Base-by-base conservation (phyloP, 768 basidiomycete species). In the Tylopilus sp. region DNA sequence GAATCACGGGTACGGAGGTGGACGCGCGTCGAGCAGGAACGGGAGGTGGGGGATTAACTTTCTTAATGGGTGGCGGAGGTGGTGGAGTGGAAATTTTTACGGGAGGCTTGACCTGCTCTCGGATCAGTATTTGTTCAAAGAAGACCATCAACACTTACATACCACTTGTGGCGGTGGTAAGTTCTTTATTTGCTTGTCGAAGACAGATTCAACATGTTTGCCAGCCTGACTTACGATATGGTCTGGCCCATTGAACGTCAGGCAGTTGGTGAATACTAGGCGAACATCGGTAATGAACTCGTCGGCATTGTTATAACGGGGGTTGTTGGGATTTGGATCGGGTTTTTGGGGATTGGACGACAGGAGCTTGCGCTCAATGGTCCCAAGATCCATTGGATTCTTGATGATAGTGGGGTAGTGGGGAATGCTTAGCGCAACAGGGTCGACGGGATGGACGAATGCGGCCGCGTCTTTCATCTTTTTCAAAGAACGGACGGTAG, bases 171-270 rank as follows among this genome's bases (percentile, higher is more conserved):
- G 76, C 13, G 81, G 71, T 11, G 96, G 96, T 69, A 96, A 74
- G 46, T 90, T 85, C 70, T 90, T 88, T 52, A 93, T 77, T 65
- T 87, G 82, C 71, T 89, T 95, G 67, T 97, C 94, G 62, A 95
- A 96, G 8, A 87, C 79, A 52, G 83, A 84, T 66, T 92, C 86
- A 9, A 98, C 70, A 26, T 85, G 83, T 62, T 87, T 88, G 14
- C 90, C 96, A 78, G 87, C 88, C n/a, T 70, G 66, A 3, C 84
- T 79, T 40, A 98, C 79, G 26, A 77, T 73, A 66, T 98, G 95
- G 48, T 93, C 90, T 3, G 87, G 86, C 2, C 97, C 97, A 68
- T 99, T 99, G 80, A 98, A 99, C 3, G 84, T 85, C 38, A 84
- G 70, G 53, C 89, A 90, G 64, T 99, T 99, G 57, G 80, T 79